A percentile compares a stretch with the other conserved stretches of the same genome.
Conservation (phyloP, 768 basidiomycete genomes). For the Rhodotorula toruloides region DNA sequence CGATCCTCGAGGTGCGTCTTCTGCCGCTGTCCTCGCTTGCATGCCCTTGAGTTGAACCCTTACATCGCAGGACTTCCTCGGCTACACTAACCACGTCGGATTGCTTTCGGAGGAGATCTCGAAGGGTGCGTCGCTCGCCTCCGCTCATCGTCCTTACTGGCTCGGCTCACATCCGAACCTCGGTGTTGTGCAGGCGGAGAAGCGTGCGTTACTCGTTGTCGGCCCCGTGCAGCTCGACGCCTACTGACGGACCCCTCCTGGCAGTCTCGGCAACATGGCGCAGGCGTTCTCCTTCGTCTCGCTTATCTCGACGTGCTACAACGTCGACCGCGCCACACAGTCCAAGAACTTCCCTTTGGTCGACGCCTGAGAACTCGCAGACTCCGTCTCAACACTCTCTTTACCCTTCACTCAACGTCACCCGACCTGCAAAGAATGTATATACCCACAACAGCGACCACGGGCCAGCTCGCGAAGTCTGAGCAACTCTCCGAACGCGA, state of each 20-base stretch:
- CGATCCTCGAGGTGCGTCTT: slow-evolving; percentile 68
- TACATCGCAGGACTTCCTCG: slow-evolving; percentile 54
- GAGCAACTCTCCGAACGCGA: too few relatives aligned
- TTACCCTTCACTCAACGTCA: too few relatives aligned
- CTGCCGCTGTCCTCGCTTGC: slow-evolving; percentile 55
- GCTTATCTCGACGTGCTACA: slow-evolving; percentile 18
- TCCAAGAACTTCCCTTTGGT: too few relatives aligned
- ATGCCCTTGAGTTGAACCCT: slow-evolving; percentile 39
- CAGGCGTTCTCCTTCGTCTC: slow-evolving; percentile 35
- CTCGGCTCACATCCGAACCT: background rate
- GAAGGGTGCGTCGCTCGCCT: slow-evolving; percentile 46
- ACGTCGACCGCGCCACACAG: background rate
- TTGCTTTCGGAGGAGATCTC: slow-evolving; percentile 63
- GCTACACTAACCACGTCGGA: slow-evolving; percentile 81
- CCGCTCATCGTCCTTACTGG: background rate
- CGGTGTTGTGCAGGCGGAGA: slow-evolving; percentile 9
- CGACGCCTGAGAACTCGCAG: too few relatives aligned
- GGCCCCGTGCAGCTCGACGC: too few relatives aligned
- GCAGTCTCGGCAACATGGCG: slow-evolving; percentile 46
- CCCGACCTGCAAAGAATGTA: too few relatives aligned
- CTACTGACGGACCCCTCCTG: too few relatives aligned
- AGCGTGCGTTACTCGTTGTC: too few relatives aligned
- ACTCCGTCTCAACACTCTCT: too few relatives aligned
- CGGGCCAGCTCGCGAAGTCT: too few relatives aligned
- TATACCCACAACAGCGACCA: too few relatives aligned